Conservation (phyloP, 768 basidiomycete genomes). For the Ephemerocybe angulata region DNA sequence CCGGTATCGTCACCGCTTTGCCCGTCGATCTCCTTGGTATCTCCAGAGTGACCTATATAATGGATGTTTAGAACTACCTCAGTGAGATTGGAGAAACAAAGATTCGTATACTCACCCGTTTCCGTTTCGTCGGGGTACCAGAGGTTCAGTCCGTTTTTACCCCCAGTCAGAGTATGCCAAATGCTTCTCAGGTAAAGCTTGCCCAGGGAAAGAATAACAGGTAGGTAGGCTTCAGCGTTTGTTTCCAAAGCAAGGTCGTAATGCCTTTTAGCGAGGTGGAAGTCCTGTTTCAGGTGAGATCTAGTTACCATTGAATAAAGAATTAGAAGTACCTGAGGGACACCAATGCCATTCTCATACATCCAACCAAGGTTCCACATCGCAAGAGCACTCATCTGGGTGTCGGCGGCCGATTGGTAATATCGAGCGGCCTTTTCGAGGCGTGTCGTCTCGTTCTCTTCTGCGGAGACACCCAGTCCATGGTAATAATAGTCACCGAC, state of each 20-base stretch:
- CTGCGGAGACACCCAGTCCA: constrained; percentile 75
- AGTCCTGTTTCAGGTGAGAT: constrained; percentile 55
- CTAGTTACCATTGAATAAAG: not conserved
- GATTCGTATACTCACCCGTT: constrained; percentile 19
- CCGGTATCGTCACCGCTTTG: constrained; percentile 24
- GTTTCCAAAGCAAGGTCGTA: constrained; percentile 90
- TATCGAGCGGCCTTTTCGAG: constrained; percentile 91
- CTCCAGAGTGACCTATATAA: constrained; percentile 21
- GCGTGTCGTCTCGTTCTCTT: constrained; percentile 52
- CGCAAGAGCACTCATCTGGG: constrained; percentile 87
- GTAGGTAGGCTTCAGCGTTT: constrained; percentile 85
- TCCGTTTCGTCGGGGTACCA: constrained; percentile 62
- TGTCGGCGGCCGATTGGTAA: constrained; percentile 93
- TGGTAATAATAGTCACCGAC: constrained; percentile 97
- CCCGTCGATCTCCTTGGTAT: constrained; percentile 40
- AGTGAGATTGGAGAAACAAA: not conserved
- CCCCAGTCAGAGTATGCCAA: constrained; percentile 77
- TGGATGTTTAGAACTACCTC: constrained; percentile 5
- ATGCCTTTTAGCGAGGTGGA: constrained; percentile 92
- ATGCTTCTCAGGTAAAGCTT: constrained; percentile 81
- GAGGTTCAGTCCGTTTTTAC: constrained; percentile 61
- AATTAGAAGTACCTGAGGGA: constrained; percentile 59
- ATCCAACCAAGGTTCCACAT: constrained; percentile 99
- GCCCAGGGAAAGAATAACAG: constrained; percentile 75
- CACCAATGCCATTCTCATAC: constrained; percentile 96